Evolutionary conservation across 768 basidiomycete genomes (phyloP).

Genomic region (Cystofilobasidium capitatum): DNA sequence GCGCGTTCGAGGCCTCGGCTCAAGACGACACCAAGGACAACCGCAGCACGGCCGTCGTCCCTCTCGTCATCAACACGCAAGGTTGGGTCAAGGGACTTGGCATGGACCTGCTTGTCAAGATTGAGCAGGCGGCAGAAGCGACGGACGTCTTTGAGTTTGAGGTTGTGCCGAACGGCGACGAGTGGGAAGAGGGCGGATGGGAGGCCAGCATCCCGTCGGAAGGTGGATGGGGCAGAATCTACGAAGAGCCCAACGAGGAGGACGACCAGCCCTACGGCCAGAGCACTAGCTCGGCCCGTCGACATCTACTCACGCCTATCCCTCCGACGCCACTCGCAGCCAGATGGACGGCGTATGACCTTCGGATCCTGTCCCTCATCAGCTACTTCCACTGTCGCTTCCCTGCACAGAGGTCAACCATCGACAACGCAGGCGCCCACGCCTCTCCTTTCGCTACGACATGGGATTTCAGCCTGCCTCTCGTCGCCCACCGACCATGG

Average conservation of each 20-base stretch:
- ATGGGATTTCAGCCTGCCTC: constrained; percentile 63
- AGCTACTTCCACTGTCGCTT: constrained; percentile 61
- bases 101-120: constrained; percentile 59
- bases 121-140: constrained; percentile 44
- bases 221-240: constrained; percentile 25
- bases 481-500: constrained; percentile 63
- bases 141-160: constrained; percentile 48
- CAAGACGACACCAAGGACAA: not conserved
- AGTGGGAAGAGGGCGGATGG: constrained; percentile 20
- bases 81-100: constrained; percentile 95
- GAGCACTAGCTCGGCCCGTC: not conserved
- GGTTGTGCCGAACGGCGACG: not conserved
- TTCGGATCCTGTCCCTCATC: constrained; percentile 58
- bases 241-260: not conserved
- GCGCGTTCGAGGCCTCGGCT: not conserved
- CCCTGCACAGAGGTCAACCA: not conserved
- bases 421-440: not conserved
- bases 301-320: constrained; percentile 43
- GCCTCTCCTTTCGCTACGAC: constrained; percentile 38
- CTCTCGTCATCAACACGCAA: constrained; percentile 89
- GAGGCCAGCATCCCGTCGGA: constrained; percentile 24
- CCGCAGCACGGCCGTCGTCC: constrained; percentile 44
- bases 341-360: constrained; percentile 55
- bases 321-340: constrained; percentile 45
- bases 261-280: not conserved